Percentiles rank a stretch among this genome's conserved stretches.
Conservation (phyloP, 306 rosid species). For the Castanea mollissima region DNA sequence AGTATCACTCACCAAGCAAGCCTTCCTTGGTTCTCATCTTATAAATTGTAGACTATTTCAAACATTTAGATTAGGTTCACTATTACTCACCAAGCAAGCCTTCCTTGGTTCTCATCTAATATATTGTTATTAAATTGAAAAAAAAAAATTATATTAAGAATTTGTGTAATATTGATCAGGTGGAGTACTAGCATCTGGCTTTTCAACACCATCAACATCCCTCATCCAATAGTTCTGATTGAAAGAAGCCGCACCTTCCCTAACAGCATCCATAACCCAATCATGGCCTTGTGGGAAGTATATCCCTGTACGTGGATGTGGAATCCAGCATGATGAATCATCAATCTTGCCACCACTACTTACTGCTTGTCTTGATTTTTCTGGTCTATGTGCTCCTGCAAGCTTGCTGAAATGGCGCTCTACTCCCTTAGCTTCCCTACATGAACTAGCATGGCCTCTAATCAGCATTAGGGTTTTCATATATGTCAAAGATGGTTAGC, state of each 20-base stretch:
- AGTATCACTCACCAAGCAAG: too few species aligned
- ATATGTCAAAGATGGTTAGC: too few species aligned
- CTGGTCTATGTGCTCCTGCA: background rate
- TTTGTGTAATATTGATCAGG: background rate
- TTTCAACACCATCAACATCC: constrained; percentile 51
- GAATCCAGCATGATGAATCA: constrained; percentile 47
- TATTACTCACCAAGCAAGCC: too few species aligned
- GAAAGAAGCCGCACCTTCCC: constrained; percentile 51
- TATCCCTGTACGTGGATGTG: constrained; percentile 68
- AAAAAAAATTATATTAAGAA: too few species aligned
- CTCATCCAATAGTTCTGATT: constrained; percentile 54
- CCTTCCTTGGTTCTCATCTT: too few species aligned
- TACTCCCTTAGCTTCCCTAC: constrained; percentile 28
- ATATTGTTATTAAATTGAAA: too few species aligned
- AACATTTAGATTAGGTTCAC: too few species aligned
- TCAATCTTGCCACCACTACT: constrained; percentile 7
- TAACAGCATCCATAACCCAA: constrained; percentile 62
- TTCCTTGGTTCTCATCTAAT: too few species aligned
- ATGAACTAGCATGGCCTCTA: background rate
- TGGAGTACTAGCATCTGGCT: constrained; percentile 15
- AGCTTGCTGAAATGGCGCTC: constrained; percentile 21
- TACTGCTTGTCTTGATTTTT: background rate
- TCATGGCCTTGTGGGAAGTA: constrained; percentile 76
- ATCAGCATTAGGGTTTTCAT: too few species aligned
- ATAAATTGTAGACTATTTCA: too few species aligned